Evolutionary conservation across 2,329 filamentous ascomycete species (phyloP).

Genomic region (Fusarium ambrosium): DNA sequence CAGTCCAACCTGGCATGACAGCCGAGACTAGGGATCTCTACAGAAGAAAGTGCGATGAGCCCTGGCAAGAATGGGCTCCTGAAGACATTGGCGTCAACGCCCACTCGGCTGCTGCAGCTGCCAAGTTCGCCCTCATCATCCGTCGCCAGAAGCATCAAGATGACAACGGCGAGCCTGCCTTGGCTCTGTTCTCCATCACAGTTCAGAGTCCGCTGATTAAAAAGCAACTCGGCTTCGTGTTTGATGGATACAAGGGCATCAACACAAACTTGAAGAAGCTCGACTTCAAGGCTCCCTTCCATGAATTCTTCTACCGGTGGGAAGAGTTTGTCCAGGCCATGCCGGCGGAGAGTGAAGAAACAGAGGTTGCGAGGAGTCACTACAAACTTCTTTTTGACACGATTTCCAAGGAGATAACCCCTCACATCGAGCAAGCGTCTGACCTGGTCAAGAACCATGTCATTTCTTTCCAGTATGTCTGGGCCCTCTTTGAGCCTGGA

Average conservation of each 20-base stretch:
- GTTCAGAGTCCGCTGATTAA: constrained; percentile 18
- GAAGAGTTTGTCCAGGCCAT: neutral
- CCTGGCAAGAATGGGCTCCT: constrained; percentile 14
- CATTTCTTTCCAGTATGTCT: constrained; percentile 21
- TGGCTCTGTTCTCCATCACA: constrained; percentile 3
- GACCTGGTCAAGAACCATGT: constrained; percentile 6
- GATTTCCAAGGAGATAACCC: constrained; percentile 5
- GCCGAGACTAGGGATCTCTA: constrained; percentile 8
- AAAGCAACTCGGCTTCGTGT: neutral
- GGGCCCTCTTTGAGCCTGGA: constrained; percentile 12
- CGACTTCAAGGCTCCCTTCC: constrained; percentile 15
- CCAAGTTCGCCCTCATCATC: constrained; percentile 14
- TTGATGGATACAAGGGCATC: constrained; percentile 1
- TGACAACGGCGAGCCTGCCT: neutral
- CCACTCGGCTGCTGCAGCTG: neutral
- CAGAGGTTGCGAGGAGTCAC: neutral
- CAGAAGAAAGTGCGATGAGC: neutral
- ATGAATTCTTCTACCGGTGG: constrained; percentile 23
- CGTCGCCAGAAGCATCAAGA: constrained; percentile 9
- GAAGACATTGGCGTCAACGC: neutral
- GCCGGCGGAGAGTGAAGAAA: fast-evolving
- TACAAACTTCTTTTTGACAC: constrained; percentile 13
- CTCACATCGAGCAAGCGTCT: constrained; percentile 7
- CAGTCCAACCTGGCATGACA: neutral
- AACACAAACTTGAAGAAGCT: constrained; percentile 22